Conservation (phyloP, 108 stramenopile genomes). For the Schizochytrium sp. region DNA sequence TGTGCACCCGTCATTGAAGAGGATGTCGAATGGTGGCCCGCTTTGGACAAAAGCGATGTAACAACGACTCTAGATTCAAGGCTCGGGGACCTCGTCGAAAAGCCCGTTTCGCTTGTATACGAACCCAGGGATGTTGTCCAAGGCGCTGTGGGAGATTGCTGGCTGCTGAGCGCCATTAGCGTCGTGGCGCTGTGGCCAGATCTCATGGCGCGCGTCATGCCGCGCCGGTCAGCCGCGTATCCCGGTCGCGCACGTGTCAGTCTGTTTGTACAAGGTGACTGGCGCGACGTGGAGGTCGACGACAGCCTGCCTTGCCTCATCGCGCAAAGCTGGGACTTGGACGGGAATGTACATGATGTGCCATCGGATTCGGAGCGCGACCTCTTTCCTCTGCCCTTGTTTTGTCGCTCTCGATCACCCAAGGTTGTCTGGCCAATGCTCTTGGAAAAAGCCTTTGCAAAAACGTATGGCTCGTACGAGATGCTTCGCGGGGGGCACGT, state of each 20-base stretch:
- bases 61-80: too few relatives aligned
- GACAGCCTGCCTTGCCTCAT: neutral
- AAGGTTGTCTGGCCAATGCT: neutral
- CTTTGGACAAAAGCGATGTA: neutral
- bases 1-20: neutral
- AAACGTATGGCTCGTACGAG: neutral
- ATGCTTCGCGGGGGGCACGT: neutral
- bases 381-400: neutral
- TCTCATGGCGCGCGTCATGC: neutral
- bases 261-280: neutral
- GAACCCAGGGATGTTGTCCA: neutral
- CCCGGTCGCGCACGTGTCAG: neutral
- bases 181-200: neutral
- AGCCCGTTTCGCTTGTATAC: neutral
- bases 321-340: neutral
- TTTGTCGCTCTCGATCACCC: neutral
- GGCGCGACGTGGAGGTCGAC: neutral
- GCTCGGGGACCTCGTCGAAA: neutral
- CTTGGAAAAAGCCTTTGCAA: constrained; percentile 1
- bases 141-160: neutral
- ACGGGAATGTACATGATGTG: neutral
- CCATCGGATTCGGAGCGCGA: neutral
- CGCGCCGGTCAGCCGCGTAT: too few relatives aligned
- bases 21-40: neutral
- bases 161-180: neutral